A percentile compares a stretch with the other conserved stretches of the same genome.
These are phyloP conservation scores for Paramecium biaurelia DNA, from an alignment of 73 alveolate species.

Conservation along the genomic window DNA sequence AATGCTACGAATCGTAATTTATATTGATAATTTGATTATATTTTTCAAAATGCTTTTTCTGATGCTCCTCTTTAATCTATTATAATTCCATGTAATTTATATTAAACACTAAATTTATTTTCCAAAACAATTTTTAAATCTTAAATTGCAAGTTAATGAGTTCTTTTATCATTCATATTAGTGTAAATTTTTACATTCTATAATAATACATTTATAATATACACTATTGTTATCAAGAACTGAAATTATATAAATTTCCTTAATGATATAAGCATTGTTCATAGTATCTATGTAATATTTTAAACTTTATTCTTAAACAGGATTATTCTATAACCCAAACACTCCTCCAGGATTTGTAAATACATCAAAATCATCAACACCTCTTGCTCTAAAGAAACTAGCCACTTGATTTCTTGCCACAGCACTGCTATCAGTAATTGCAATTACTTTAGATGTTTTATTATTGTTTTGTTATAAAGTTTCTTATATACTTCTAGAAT, in stretches of 20 bases:
- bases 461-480: background rate
- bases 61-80: slow-evolving; percentile 49
- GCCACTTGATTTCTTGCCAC: background rate
- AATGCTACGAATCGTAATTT: slow-evolving; percentile 19
- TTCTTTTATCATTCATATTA: background rate
- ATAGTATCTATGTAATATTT: background rate
- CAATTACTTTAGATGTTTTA: background rate
- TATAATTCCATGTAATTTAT: background rate
- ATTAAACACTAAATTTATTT: background rate
- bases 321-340: background rate
- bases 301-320: background rate
- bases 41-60: slow-evolving; percentile 43
- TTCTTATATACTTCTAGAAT: background rate
- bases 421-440: slow-evolving; percentile 4
- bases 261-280: background rate
- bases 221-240: background rate
- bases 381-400: slow-evolving; percentile 29
- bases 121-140: background rate
- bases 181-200: slow-evolving; percentile 19
- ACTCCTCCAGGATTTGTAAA: slow-evolving; percentile 25
- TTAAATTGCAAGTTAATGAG: background rate
- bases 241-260: slow-evolving; percentile 29
- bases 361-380: slow-evolving; percentile 45
- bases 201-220: background rate
- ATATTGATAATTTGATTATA: background rate